Evolutionary conservation across 1,284 basidiomycete species (phyloP), one percentile per base, ranked within the genome.

Genomic region (Farysia itapuensis): DNA sequence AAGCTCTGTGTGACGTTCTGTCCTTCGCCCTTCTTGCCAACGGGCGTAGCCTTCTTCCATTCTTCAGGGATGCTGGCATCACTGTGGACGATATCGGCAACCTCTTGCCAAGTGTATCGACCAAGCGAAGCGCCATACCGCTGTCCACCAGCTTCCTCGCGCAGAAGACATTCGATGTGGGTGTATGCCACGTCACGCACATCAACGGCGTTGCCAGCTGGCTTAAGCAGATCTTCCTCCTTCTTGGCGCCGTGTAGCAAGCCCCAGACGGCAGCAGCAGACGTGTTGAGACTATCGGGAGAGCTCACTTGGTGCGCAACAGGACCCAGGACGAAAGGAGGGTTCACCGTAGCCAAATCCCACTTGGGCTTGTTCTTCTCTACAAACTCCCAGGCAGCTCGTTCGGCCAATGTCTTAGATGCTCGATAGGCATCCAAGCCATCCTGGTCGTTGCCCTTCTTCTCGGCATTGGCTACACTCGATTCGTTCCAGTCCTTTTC

Each of bases 341-440:
- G 61, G 38, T 67, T 70, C 50, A 70, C 37, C 19, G 65, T 66
- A 15, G 48, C 57, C 4, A 70, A 50, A 26, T 70, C 65, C 50
- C 49, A 67, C 16, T 19, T 29, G 11, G 54, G 56, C 33, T 54
- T 40, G 39, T 68, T 44, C 37, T 43, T 20, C 19, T 65, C 53
- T 25, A 67, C 61, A 39, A 72, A 77, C 3, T 74, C 47, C 79
- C 79, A 80, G 2, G 79, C 74, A 1, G 78, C 77, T 39, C 76
- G 69, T 69, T 90, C 88, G 2, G 87, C 86, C 2, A 89, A 78
- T 4, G 82, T 83, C 79, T 90, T 89, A 19, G 81, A 82, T 37
- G 1, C 70, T 3, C 59, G 58, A 51, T 78, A 78, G 21, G 84
- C 82, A 13, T 80, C 79, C 15, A 70, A 72, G 12, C n/a, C 85